Evolutionary conservation across 371 early-diverging fungal genomes (phyloP), one percentile per base, ranked within the genome.

Genomic region (Enterospora canceri): DNA sequence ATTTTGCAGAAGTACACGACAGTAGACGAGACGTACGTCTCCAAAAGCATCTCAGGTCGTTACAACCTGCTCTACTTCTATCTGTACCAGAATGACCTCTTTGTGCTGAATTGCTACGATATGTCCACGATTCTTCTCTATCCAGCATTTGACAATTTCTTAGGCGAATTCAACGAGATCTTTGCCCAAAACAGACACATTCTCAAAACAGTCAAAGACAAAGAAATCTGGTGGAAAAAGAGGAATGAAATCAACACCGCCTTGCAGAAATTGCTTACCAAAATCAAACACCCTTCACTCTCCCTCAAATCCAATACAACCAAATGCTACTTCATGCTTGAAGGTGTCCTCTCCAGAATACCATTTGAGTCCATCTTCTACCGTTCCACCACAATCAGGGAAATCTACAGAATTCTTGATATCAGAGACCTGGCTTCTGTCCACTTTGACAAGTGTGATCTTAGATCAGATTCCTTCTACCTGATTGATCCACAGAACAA

Each of bases 401-500:
- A 53, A 50, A 2, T 66, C 57, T 47, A 30, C 67, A 26, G 67
- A 73, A 46, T 69, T 57, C 49, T 47, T 68, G 24, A 32, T 54
- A n/a, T 19, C 60, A 0, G 8, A 60, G 33, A 23, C 21, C n/a
- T 19, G 29, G 19, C 21, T 18, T 31, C 4, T 31, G 64, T 30
- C 21, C 3, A 5, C 35, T 33, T 1, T 12, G 23, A n/a, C 30
- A 62, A 3, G 23, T 58, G 28, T 21, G 21, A n/a, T n/a, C n/a
- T n/a, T n/a, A n/a, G n/a, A n/a, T n/a, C n/a, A 12, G n/a, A n/a
- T 40, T 40, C 65, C 19, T 76, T 74, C 50, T 78, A 75, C 59
- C 21, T 78, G 19, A 48, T 78, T 18, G 72, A 76, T 72, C 74
- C 74, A 32, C 74, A 72, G 50, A 70, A 68, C 19, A 73, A 74